Conservation (phyloP, 306 rosid genomes). For the Mimosa bimucronata region DNA sequence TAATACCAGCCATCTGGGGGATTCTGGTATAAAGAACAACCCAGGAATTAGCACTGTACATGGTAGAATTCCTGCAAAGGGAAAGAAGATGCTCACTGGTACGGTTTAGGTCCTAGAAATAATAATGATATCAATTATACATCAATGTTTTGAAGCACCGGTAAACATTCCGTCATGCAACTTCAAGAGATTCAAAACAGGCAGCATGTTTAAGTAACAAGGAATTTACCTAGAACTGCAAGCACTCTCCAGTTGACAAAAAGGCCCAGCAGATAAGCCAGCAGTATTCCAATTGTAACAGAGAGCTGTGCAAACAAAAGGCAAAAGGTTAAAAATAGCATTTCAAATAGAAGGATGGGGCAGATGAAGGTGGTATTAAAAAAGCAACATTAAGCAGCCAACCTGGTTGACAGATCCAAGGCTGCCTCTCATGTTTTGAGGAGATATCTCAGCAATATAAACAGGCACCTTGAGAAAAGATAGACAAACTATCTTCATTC, state of each 20-base stretch:
- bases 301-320: slow-evolving; percentile 57
- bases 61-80: slow-evolving; percentile 79
- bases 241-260: slow-evolving; percentile 81
- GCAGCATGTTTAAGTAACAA: neutral
- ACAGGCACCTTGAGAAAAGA: slow-evolving; percentile 70
- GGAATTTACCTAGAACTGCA: slow-evolving; percentile 75
- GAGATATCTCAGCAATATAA: slow-evolving; percentile 88
- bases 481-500: slow-evolving; percentile 27
- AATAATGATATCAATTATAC: slow-evolving; percentile 11
- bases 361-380: neutral
- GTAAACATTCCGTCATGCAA: slow-evolving; percentile 3
- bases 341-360: neutral
- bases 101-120: slow-evolving; percentile 23
- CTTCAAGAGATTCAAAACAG: neutral
- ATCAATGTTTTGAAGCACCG: slow-evolving; percentile 21
- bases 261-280: slow-evolving; percentile 79
- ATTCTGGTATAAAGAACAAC: slow-evolving; percentile 86
- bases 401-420: slow-evolving; percentile 94
- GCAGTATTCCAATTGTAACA: slow-evolving; percentile 73
- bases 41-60: slow-evolving; percentile 83
- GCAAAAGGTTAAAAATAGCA: neutral
- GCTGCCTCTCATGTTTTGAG: slow-evolving; percentile 80
- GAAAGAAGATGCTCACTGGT: slow-evolving; percentile 9
- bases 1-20: slow-evolving; percentile 95
- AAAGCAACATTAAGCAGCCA: slow-evolving; percentile 32